These are phyloP conservation scores for Rhodamnia rubescens DNA, from an alignment of 345 rosid species.

Conservation along the genomic window DNA sequence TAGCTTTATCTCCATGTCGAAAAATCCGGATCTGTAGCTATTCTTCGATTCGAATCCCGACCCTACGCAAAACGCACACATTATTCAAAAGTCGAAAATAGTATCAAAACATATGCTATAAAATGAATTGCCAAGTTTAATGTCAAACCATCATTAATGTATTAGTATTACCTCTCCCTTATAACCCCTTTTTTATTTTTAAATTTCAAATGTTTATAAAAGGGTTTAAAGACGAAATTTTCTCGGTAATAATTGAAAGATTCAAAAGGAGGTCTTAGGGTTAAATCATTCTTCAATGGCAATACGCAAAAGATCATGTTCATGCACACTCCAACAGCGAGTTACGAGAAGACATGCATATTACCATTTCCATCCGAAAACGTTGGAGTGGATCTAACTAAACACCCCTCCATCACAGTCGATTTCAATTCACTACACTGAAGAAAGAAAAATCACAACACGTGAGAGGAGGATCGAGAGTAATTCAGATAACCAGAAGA, in stretches of 20 bases:
- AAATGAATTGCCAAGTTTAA: neutral
- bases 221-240: neutral
- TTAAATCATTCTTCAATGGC: neutral
- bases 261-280: neutral
- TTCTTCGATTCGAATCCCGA: neutral
- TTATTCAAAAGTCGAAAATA: too few relatives aligned
- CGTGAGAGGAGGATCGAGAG: neutral
- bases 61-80: neutral
- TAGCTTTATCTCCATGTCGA: neutral
- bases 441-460: neutral
- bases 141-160: neutral
- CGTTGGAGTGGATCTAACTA: neutral
- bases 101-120: neutral
- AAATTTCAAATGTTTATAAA: neutral
- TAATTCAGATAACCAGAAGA: constrained; percentile 27
- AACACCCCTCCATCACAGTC: neutral
- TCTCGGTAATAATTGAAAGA: neutral
- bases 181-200: neutral
- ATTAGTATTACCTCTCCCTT: neutral
- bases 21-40: neutral
- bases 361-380: neutral
- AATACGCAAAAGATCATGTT: neutral
- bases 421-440: neutral
- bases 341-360: neutral
- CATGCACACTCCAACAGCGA: neutral